Conservation (phyloP, 257 asterid genomes). For the Lycium ferocissimum region DNA sequence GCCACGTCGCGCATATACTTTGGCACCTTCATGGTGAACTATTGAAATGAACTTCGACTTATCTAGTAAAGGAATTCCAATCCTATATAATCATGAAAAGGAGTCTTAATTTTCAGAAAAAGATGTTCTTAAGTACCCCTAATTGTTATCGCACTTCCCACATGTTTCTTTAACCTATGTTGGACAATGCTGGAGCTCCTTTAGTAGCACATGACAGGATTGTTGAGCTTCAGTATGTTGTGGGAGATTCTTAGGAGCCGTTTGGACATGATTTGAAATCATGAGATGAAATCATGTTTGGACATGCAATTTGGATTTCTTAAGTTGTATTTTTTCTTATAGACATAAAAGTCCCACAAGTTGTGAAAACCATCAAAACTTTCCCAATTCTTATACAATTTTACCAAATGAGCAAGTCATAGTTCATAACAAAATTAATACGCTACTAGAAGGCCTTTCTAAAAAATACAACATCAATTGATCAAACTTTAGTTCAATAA, state of each 20-base stretch:
- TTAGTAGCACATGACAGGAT: conserved; percentile 8
- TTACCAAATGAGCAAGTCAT: too few species aligned
- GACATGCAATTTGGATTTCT: too few species aligned
- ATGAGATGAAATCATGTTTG: too few species aligned
- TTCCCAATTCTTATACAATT: too few species aligned
- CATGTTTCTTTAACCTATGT: not conserved
- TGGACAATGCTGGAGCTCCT: conserved; percentile 23
- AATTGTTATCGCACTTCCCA: not conserved
- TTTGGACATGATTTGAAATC: too few species aligned
- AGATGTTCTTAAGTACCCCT: conserved; percentile 1
- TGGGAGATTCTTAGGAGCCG: not conserved
- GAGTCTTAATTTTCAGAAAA: conserved; percentile 7
- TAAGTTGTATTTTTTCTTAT: too few species aligned
- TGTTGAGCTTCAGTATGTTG: not conserved
- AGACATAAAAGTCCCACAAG: too few species aligned
- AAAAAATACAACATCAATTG: too few species aligned
- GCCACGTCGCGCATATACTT: not conserved
- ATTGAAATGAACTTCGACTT: not conserved
- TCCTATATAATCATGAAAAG: conserved; percentile 15
- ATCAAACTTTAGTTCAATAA: too few species aligned
- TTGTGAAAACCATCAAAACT: too few species aligned
- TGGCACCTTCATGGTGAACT: conserved; percentile 7
- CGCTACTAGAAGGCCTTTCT: too few species aligned
- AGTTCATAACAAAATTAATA: too few species aligned
- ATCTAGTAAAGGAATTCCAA: not conserved